These are phyloP conservation scores for Ichthyophthirius multifiliis DNA, from an alignment of 169 alveolate genomes.

Conservation along the genomic window DNA sequence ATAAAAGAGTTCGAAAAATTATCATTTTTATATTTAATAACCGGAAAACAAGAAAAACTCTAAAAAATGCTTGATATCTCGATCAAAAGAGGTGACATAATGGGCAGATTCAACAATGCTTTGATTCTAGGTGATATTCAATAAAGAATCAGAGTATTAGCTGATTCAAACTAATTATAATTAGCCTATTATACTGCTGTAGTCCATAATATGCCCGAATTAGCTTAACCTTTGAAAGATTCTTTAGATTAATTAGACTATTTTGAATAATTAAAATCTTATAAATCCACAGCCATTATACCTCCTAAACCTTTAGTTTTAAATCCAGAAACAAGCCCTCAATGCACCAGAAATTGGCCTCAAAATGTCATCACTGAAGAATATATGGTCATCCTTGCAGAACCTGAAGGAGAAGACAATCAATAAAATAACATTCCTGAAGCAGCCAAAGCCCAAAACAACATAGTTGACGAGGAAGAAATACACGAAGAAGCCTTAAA, in stretches of 20 bases:
- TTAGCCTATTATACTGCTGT: conserved; percentile 76
- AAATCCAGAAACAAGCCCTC: neutral
- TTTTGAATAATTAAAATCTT: conserved; percentile 21
- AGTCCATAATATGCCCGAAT: conserved; percentile 61
- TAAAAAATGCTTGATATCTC: conserved; percentile 82
- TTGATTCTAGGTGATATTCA: conserved; percentile 85
- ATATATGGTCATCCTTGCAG: neutral
- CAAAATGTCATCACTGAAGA: conserved; percentile 24
- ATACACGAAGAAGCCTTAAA: conserved; percentile 48
- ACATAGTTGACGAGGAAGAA: conserved; percentile 38
- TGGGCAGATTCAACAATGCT: conserved; percentile 83
- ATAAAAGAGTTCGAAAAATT: conserved; percentile 85
- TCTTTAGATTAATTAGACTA: conserved; percentile 24
- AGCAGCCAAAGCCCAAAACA: conserved; percentile 24
- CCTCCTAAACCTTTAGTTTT: conserved; percentile 52
- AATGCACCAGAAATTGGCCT: conserved; percentile 51
- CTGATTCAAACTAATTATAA: conserved; percentile 86
- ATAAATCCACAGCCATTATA: conserved; percentile 26
- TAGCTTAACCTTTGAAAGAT: conserved; percentile 32
- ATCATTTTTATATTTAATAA: conserved; percentile 79
- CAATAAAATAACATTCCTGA: conserved; percentile 16
- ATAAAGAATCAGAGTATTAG: conserved; percentile 87
- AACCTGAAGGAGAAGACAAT: neutral
- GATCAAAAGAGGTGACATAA: conserved; percentile 78
- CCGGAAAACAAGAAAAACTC: conserved; percentile 85